Evolutionary conservation across 495 filamentous ascomycete species (phyloP).

Genomic region (Rhypophila decipiens): DNA sequence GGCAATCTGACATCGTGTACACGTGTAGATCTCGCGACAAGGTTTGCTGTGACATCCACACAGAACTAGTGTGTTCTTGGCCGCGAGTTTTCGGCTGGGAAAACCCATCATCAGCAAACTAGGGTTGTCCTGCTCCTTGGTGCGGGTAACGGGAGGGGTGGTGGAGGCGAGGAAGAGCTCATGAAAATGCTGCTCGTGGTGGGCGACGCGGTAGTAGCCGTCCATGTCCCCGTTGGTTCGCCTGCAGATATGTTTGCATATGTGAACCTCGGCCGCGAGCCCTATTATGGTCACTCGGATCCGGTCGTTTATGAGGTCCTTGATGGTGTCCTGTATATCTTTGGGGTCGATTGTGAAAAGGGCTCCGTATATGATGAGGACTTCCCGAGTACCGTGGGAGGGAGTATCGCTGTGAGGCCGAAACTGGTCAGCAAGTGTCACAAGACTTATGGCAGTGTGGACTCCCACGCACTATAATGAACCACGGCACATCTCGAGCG

Average conservation of each 20-base stretch:
- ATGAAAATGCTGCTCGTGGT: slow-evolving; percentile 82
- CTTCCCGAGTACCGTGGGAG: slow-evolving; percentile 85
- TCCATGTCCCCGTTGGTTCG: slow-evolving; percentile 78
- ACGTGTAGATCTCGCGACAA: slow-evolving; percentile 81
- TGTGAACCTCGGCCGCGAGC: slow-evolving; percentile 81
- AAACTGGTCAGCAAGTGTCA: not conserved
- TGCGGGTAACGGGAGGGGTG: slow-evolving; percentile 75
- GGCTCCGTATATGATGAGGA: slow-evolving; percentile 87
- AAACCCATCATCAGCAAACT: slow-evolving; percentile 97
- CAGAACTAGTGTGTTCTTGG: slow-evolving; percentile 55
- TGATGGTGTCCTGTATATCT: slow-evolving; percentile 89
- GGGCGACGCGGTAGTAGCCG: slow-evolving; percentile 69
- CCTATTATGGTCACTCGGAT: slow-evolving; percentile 86
- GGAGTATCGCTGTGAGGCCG: slow-evolving; percentile 63
- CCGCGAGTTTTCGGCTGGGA: slow-evolving; percentile 80
- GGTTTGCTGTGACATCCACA: slow-evolving; percentile 90
- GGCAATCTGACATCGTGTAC: slow-evolving; percentile 80
- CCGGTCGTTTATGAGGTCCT: slow-evolving; percentile 63
- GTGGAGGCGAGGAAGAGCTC: slow-evolving; percentile 85
- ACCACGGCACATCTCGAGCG: slow-evolving; percentile 86
- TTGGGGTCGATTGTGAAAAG: slow-evolving; percentile 85
- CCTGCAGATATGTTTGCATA: slow-evolving; percentile 82
- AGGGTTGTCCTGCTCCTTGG: slow-evolving; percentile 58
- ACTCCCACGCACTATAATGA: slow-evolving; percentile 62
- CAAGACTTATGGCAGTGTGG: not conserved